Evolutionary conservation across 2,329 filamentous ascomycete genomes (phyloP).

Genomic region (Paracoccidioides lutzii): DNA sequence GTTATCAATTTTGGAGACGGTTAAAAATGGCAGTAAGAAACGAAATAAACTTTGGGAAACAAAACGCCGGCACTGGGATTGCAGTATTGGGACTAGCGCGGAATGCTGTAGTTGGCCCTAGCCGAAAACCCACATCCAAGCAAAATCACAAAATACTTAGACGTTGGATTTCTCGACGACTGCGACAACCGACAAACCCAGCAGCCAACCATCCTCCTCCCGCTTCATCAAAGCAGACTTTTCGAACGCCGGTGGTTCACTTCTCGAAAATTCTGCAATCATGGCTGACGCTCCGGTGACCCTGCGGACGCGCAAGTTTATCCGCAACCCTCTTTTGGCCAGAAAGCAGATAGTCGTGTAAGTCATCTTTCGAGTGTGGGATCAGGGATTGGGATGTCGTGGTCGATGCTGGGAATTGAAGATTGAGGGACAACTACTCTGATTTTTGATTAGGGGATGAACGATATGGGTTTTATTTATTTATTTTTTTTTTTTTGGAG

Average conservation of each 20-base stretch:
- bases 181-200: constrained; percentile 20
- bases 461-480: not conserved
- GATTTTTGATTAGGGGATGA: constrained; percentile 2
- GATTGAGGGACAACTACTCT: not conserved
- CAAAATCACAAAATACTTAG: constrained; percentile 28
- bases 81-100: constrained; percentile 18
- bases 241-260: constrained; percentile 13
- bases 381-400: not conserved
- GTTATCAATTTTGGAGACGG: not conserved
- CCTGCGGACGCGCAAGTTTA: constrained; percentile 99
- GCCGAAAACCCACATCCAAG: constrained; percentile 30
- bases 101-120: constrained; percentile 18
- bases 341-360: constrained; percentile 99
- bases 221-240: constrained; percentile 20
- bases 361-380: constrained; percentile 32
- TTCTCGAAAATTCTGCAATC: constrained; percentile 42
- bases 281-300: constrained; percentile 78
- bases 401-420: not conserved
- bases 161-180: constrained; percentile 13
- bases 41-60: not conserved
- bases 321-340: constrained; percentile 97
- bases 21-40: not conserved
- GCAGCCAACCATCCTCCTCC: constrained; percentile 11
- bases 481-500: not conserved
- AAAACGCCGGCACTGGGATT: constrained; percentile 7